Percentiles rank a stretch among this genome's conserved stretches.
These are phyloP conservation scores for Favolaschia claudopus DNA, from an alignment of 768 basidiomycete species.

Conservation along the genomic window DNA sequence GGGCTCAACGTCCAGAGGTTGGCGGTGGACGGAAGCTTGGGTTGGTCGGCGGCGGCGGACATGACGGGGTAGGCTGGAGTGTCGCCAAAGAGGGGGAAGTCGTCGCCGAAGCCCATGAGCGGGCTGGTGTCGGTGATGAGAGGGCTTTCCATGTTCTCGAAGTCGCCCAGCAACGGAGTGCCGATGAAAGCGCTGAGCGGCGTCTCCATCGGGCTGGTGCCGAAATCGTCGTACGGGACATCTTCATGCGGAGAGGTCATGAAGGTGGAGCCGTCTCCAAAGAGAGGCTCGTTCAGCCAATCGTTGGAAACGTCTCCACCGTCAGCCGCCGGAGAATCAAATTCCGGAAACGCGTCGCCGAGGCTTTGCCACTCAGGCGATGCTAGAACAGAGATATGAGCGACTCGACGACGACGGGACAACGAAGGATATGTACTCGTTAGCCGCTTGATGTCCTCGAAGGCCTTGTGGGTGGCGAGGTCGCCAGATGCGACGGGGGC, in stretches of 20 bases:
- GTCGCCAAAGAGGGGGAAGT: constrained; percentile 14
- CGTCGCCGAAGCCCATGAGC: background rate
- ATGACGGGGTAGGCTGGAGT: background rate
- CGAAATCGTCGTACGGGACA: constrained; percentile 16
- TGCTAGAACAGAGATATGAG: constrained; percentile 9
- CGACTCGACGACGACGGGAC: background rate
- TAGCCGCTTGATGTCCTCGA: background rate
- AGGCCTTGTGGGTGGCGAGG: background rate
- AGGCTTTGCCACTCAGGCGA: constrained; percentile 28
- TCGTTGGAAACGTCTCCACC: background rate
- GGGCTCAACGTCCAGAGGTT: constrained; percentile 18
- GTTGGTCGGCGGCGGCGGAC: background rate
- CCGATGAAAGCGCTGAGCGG: constrained; percentile 18
- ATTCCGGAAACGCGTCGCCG: constrained; percentile 20
- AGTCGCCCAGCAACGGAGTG: constrained; percentile 2
- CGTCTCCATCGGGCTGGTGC: constrained; percentile 21
- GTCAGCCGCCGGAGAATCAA: background rate
- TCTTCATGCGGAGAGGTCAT: constrained; percentile 19
- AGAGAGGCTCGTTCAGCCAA: constrained; percentile 5
- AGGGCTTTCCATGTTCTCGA: constrained; percentile 7
- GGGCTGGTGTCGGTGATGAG: constrained; percentile 1
- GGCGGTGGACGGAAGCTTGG: constrained; percentile 5
- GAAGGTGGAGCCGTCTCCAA: constrained; percentile 9
- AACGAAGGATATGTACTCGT: constrained; percentile 16
- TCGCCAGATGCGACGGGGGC: constrained; percentile 6